Evolutionary conservation across 2,329 filamentous ascomycete genomes (phyloP).

Genomic region (Paecilomyces niveus): DNA sequence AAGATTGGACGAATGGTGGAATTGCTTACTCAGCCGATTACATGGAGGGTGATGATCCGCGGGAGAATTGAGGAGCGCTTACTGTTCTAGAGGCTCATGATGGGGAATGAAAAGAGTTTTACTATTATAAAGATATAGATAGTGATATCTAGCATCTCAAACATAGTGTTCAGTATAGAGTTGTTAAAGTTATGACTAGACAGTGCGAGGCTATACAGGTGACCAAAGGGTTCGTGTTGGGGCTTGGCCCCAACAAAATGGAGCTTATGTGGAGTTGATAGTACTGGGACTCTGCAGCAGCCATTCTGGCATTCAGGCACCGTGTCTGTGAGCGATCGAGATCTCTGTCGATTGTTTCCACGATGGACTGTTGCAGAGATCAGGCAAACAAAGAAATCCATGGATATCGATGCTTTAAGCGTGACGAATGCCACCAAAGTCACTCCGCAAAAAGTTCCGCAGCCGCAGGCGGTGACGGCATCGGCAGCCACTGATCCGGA

Average conservation of each 20-base stretch:
- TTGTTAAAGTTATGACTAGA: not conserved
- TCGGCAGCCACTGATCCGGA: not conserved
- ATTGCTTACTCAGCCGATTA: not conserved
- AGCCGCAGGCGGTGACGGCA: not conserved
- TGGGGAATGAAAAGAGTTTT: not conserved
- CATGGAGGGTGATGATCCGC: not conserved
- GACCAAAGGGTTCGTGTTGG: not conserved
- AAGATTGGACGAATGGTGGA: not conserved
- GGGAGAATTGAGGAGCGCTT: not conserved
- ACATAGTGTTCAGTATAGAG: too few relatives aligned
- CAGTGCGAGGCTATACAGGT: not conserved
- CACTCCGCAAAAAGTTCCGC: slow-evolving; percentile 6
- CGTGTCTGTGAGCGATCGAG: too few relatives aligned
- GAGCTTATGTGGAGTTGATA: not conserved
- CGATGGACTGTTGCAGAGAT: too few relatives aligned
- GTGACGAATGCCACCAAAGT: not conserved
- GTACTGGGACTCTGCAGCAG: too few relatives aligned
- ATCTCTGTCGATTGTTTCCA: too few relatives aligned
- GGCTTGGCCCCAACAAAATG: not conserved
- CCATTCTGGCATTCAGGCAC: too few relatives aligned
- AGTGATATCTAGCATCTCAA: too few relatives aligned
- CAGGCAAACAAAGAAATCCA: too few relatives aligned
- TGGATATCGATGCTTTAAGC: too few relatives aligned
- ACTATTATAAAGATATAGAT: too few relatives aligned
- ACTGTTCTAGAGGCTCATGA: not conserved